Evolutionary conservation across 129 eudicot genomes (phyloP), one percentile per base, ranked within the genome.

Genomic region (Calendula officinalis): DNA sequence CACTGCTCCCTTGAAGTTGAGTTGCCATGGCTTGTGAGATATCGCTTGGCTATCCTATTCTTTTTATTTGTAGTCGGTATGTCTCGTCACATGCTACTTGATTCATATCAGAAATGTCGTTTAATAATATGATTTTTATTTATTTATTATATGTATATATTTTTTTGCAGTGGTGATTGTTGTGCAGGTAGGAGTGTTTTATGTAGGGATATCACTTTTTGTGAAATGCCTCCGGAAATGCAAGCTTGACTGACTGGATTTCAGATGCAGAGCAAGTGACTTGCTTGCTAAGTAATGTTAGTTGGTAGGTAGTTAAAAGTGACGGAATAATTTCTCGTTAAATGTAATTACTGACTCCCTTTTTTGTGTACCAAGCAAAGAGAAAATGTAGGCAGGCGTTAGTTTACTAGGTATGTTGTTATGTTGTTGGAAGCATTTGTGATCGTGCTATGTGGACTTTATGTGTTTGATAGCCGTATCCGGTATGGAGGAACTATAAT

Each of bases 1-100:
- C 66, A 79, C 69, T 86, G 94, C 76, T 36, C 84, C 50, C 88
- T 79, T 56, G 94, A 86, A 86, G 86, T 68, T 68, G 75, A 67
- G 64, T 70, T 86, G 11, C 86, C 86, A 39, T 82, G 88, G 88
- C 68, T 86, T 41, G 74, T 75, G 54, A 79, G 88, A 71, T 80
- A 72, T 66, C 88, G 88, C 16, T 50, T 86, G 63, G 77, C 84
- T 50, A 82, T 86, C 51, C 43, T 86, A 3, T 67, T 82, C 69
- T 82, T 61, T 53, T 62, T 60, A 44, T 36, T 73, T 27, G 62
- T 73, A 70, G 74, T 86, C 33, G 82, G 94, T 86, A 86, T 15
- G 79, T 73, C 62, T 7, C 45, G 5, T 41, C 45, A 41, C 45
- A 41, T 6, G 10, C 45, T 41, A 41, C 45, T 41, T 41, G 45